Conservation (phyloP, 345 rosid species). For the Salix purpurea region DNA sequence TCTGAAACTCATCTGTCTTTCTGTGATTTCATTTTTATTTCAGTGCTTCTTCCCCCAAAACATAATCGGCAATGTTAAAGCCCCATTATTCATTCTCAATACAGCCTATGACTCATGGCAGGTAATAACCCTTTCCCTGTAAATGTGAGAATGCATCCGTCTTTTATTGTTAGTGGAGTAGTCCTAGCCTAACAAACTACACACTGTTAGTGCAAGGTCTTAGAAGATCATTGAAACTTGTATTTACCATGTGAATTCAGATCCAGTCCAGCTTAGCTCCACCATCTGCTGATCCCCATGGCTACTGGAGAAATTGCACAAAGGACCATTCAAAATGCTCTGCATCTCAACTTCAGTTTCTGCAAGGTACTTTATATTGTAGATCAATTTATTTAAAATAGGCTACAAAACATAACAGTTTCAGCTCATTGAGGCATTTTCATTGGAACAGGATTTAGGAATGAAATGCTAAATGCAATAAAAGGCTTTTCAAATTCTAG, state of each 20-base stretch:
- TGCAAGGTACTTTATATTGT: slow-evolving; percentile 57
- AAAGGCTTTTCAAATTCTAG: slow-evolving; percentile 61
- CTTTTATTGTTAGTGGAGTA: neutral
- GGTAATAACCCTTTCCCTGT: slow-evolving; percentile 39
- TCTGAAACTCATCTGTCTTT: neutral
- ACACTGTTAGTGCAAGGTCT: neutral
- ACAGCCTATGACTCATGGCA: slow-evolving; percentile 99
- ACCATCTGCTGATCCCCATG: slow-evolving; percentile 78
- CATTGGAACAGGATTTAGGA: slow-evolving; percentile 61
- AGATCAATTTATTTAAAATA: neutral
- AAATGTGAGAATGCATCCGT: neutral
- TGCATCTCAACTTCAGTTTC: slow-evolving; percentile 53
- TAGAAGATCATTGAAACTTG: neutral
- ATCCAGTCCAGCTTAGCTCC: slow-evolving; percentile 93
- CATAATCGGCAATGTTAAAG: slow-evolving; percentile 58
- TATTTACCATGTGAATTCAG: slow-evolving; percentile 33
- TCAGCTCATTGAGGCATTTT: neutral
- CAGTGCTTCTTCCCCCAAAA: slow-evolving; percentile 99
- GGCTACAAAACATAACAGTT: neutral
- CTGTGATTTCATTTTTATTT: neutral
- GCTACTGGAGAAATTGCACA: slow-evolving; percentile 80
- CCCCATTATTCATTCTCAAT: slow-evolving; percentile 79
- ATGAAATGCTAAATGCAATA: slow-evolving; percentile 65
- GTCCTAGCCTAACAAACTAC: neutral
- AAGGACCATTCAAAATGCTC: slow-evolving; percentile 70